Evolutionary conservation across 2,329 filamentous ascomycete species (phyloP).

Genomic region (Epichloe coenophiala): DNA sequence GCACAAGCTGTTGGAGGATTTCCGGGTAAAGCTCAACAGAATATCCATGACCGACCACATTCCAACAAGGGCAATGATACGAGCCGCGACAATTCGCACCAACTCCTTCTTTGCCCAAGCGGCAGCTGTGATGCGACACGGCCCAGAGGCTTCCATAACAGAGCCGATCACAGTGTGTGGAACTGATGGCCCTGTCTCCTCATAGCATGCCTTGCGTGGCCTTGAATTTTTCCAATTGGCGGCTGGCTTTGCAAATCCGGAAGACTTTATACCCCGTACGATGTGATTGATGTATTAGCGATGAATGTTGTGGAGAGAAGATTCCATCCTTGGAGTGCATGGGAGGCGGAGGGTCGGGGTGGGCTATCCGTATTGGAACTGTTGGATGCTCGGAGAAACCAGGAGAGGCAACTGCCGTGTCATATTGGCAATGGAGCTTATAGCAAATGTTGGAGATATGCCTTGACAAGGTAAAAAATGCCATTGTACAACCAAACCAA

Average conservation of each 20-base stretch:
- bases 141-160: conserved; percentile 7
- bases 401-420: not conserved
- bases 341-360: no score
- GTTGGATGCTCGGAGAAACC: no score
- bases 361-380: no score
- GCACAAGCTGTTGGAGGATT: conserved; percentile 22
- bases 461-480: no score
- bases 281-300: conserved; percentile 1
- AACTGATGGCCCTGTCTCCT: conserved; percentile 1
- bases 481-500: not conserved
- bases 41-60: conserved; percentile 18
- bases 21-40: conserved; percentile 23
- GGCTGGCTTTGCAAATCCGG: not conserved
- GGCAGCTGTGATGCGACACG: conserved; percentile 13
- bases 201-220: not conserved
- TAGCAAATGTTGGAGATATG: no score
- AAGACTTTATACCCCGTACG: not conserved
- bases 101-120: conserved; percentile 28
- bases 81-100: conserved; percentile 23
- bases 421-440: not conserved
- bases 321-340: no score
- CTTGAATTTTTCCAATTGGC: not conserved
- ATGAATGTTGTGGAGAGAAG: not conserved
- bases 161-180: conserved; percentile 6
- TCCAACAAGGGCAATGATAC: conserved; percentile 18